A percentile compares a stretch with the other conserved stretches of the same genome.
phyloP scores from a whole-genome alignment of 2,329 filamentous ascomycete species.

The Tolypocladium paradoxum region DNA sequence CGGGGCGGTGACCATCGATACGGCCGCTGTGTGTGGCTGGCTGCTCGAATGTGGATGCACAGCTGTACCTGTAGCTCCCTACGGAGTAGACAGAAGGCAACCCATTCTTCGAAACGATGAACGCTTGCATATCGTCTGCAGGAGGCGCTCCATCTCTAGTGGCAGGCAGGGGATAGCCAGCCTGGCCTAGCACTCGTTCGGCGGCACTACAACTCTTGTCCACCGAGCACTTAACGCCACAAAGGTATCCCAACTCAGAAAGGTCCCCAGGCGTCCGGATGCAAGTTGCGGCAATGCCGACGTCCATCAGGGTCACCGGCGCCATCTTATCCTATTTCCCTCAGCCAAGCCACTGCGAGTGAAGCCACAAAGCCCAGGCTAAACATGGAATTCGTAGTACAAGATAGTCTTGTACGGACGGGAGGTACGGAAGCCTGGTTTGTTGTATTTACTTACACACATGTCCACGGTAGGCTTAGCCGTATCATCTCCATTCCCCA shows the following conservation, averaged over 20 bases:
- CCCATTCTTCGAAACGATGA: background rate
- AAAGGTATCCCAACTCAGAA: background rate
- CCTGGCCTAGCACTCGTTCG: background rate
- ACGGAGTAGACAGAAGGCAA: background rate
- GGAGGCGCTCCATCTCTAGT: background rate
- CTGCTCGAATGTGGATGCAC: background rate
- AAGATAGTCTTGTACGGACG: background rate
- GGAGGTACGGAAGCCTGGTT: background rate
- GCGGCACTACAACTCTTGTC: background rate
- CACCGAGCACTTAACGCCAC: background rate
- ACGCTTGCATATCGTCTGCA: background rate
- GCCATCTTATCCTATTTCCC: background rate
- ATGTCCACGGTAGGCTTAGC: background rate
- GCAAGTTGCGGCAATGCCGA: background rate
- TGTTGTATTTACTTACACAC: background rate
- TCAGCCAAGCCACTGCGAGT: background rate
- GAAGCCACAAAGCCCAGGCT: background rate
- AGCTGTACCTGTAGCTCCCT: background rate
- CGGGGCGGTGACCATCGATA: background rate
- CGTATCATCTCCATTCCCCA: background rate
- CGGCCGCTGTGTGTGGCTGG: background rate
- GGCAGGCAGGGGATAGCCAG: background rate
- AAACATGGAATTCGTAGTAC: background rate
- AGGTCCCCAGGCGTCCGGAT: background rate
- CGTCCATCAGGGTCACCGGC: background rate